A percentile compares a stretch with the other conserved stretches of the same genome.
Conservation (phyloP, 2,329 filamentous ascomycete genomes). For the Cryphonectria japonica region DNA sequence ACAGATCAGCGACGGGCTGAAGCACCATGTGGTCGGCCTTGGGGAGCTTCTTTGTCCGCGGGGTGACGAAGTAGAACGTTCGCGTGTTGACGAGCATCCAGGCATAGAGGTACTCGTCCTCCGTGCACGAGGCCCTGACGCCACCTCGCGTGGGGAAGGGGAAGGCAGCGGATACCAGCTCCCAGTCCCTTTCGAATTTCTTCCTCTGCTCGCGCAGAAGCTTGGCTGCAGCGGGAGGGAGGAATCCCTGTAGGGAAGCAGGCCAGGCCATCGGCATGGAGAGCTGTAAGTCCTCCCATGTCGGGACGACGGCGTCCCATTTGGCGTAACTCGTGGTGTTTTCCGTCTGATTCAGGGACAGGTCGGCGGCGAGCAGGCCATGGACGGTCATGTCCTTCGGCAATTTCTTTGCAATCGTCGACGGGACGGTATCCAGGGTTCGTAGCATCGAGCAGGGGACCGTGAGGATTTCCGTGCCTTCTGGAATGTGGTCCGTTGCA, state of each 20-base stretch:
- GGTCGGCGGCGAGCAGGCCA: slow-evolving; percentile 70
- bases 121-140: slow-evolving; percentile 4
- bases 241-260: slow-evolving; percentile 46
- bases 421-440: slow-evolving; percentile 63
- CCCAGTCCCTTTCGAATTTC: slow-evolving; percentile 48
- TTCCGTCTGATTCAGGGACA: slow-evolving; percentile 57
- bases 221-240: slow-evolving; percentile 48
- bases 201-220: slow-evolving; percentile 58
- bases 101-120: slow-evolving; percentile 52
- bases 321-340: slow-evolving; percentile 49
- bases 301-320: slow-evolving; percentile 73
- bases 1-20: slow-evolving; percentile 74
- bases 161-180: slow-evolving; percentile 38
- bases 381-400: slow-evolving; percentile 65
- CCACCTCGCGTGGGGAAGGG: slow-evolving; percentile 37
- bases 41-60: slow-evolving; percentile 47
- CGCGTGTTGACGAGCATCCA: slow-evolving; percentile 67
- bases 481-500: slow-evolving; percentile 19
- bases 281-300: slow-evolving; percentile 57
- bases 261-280: slow-evolving; percentile 56
- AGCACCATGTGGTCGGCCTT: slow-evolving; percentile 67
- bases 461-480: slow-evolving; percentile 37
- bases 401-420: slow-evolving; percentile 54
- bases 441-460: slow-evolving; percentile 67
- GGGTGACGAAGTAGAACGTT: slow-evolving; percentile 61